Evolutionary conservation across 2,329 filamentous ascomycete genomes (phyloP).

Genomic region (Fusarium torreyae): DNA sequence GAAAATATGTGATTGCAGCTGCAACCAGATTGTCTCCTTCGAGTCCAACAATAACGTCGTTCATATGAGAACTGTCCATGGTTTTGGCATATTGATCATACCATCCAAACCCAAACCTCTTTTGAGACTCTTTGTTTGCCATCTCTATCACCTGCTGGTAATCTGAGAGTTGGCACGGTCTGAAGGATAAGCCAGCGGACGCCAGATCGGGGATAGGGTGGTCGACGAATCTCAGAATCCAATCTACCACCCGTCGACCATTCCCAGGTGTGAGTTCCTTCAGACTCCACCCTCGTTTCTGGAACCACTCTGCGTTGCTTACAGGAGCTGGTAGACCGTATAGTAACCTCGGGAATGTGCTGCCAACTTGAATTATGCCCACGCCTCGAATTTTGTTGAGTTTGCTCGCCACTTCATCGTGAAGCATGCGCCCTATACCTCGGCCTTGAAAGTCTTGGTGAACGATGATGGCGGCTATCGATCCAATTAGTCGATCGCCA

Average conservation of each 20-base stretch:
- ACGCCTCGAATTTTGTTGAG: conserved; percentile 67
- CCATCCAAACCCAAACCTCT: conserved; percentile 68
- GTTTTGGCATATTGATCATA: conserved; percentile 72
- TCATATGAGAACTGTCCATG: conserved; percentile 62
- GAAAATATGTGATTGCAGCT: conserved; percentile 68
- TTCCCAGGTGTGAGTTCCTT: conserved; percentile 60
- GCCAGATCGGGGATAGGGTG: conserved; percentile 61
- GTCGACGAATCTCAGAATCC: conserved; percentile 67
- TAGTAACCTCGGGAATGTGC: conserved; percentile 71
- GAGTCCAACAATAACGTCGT: conserved; percentile 69
- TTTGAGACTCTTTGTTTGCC: conserved; percentile 63
- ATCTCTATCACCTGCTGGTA: conserved; percentile 64
- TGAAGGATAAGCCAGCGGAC: conserved; percentile 60
- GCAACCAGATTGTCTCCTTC: conserved; percentile 66
- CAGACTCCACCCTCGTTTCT: conserved; percentile 67
- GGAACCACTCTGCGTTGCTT: conserved; percentile 66
- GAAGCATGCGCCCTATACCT: conserved; percentile 68
- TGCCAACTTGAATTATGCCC: conserved; percentile 69
- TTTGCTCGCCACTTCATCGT: conserved; percentile 65
- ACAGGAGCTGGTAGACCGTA: conserved; percentile 66
- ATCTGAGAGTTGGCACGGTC: conserved; percentile 62
- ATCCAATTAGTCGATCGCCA: conserved; percentile 68
- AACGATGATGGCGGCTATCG: conserved; percentile 69
- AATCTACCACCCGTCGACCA: conserved; percentile 67
- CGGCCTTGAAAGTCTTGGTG: conserved; percentile 62